A percentile compares a stretch with the other conserved stretches of the same genome.
phyloP scores from a whole-genome alignment of 208 protist genomes.

The Crithidia expoeki region DNA sequence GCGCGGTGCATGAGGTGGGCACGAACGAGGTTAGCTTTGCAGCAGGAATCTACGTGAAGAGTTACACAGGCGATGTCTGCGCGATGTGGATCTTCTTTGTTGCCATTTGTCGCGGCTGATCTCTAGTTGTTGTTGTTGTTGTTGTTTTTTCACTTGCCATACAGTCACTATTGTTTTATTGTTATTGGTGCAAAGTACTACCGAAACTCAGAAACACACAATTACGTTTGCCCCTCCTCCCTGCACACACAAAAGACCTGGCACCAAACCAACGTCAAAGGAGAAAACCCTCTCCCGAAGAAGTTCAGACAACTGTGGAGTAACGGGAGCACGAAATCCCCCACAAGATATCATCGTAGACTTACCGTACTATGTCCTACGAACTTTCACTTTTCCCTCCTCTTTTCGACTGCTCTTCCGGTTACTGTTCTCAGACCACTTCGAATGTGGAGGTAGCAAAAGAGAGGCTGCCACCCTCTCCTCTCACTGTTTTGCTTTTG shows the following conservation, averaged over 20 bases:
- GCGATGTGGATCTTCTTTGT: conserved; percentile 84
- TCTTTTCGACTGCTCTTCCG: too few species aligned
- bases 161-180: neutral
- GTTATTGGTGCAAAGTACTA: too few species aligned
- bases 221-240: too few species aligned
- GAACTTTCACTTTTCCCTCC: neutral
- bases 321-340: too few species aligned
- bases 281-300: too few species aligned
- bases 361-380: neutral
- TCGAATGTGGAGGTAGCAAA: too few species aligned
- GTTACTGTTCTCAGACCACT: too few species aligned
- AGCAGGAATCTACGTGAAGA: conserved; percentile 77
- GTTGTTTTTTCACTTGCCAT: neutral
- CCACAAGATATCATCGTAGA: neutral
- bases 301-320: too few species aligned
- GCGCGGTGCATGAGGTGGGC: conserved; percentile 78
- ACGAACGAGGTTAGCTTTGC: conserved; percentile 76
- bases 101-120: conserved; percentile 53
- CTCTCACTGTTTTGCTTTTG: neutral
- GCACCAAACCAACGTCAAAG: too few species aligned
- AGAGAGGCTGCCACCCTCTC: too few species aligned
- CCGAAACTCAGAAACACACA: too few species aligned
- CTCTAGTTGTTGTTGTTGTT: conserved; percentile 9
- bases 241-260: too few species aligned
- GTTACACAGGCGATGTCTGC: conserved; percentile 78